Evolutionary conservation across 2,329 filamentous ascomycete genomes (phyloP), one percentile per base, ranked within the genome.

Genomic region (Phialemonium atrogriseum): DNA sequence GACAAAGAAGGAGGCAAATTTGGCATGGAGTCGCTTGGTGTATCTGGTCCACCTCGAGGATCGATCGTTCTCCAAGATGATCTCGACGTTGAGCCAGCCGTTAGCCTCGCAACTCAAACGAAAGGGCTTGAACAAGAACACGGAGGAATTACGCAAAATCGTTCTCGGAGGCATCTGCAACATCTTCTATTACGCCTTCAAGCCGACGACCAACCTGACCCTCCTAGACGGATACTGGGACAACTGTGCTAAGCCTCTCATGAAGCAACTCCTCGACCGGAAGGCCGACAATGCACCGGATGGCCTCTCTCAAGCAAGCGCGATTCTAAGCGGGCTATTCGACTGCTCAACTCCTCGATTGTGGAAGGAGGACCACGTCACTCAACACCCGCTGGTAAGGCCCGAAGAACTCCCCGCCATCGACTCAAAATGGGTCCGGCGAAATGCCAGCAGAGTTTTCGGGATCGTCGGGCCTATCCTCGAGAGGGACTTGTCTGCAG

Each of bases 381-480:
- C 77, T 36, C 73, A 81, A 13, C 56, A 59, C 11, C 61, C 72
- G 4, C 55, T 78, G 19, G 59, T 77, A 32, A 70, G 66, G 31
- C 68, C 79, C 0, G 74, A 79, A n/a, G 86, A 95, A 37, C 64
- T 98, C n/a, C 84, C 87, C 5, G 64, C 79, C 6, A 62, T 96
- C 6, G 87, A 96, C 47, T 68, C 83, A 5, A 86, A 82, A 62
- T 98, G 91, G 91, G 67, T 93, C 10, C 75, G 89, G 32, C 80
- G 74, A 36, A 85, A 84, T 39, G 63, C 81, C 5, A 51, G 62
- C 2, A 68, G 66, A 25, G 68, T 95, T 5, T 71, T 94, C 20
- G 55, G 68, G 4, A 61, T 80, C 7, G 68, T 78, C 7, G 62
- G 62, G 5, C 69, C 77, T 8, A 62, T 79, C 13, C 55, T 86